Evolutionary conservation across 1,139 yeast species (phyloP), one percentile per base, ranked within the genome.

Genomic region (Yarrowia galli): DNA sequence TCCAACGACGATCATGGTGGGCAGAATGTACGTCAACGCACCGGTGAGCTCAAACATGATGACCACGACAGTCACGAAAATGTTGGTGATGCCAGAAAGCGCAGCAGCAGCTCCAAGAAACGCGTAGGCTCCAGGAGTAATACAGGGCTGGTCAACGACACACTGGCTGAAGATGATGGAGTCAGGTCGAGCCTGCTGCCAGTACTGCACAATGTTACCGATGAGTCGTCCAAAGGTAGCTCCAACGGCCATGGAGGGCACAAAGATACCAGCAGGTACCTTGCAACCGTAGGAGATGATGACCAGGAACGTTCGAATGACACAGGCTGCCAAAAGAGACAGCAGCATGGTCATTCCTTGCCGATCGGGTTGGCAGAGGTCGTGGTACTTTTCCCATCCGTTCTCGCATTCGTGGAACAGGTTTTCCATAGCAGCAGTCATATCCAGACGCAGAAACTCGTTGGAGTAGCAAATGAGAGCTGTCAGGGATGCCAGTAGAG

Each of bases 31-130:
- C 66, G 91, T 85, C 67, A 95, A 80, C 0, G 99, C 99, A 35
- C 99, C 99, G 0, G 99, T 96, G 85, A 38, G 96, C 76, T 96
- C 99, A 79, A 95, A 92, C 97, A 96, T 92, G 64, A 96, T 90
- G 12, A 96, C 91, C 1, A 92, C 99, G n/a, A 95, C 98, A 0
- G 99, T 89, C 9, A 95, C 89, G 0, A 98, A 92, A 71, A 96
- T 81, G 75, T 93, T 95, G 56, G 98, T 93, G 40, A 96, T 95
- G 2, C 99, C 99, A 77, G 97, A 88, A 63, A 96, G 82, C 0
- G 97, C 92, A 2, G 98, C 97, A 0, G 96, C 99, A 0, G 99
- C 98, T 1, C 99, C 99, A 43, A 96, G 80, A 72, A 95, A 91
- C 0, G 99, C 98, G 78, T 95, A 96, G 0, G 97, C 90, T 0